Evolutionary conservation across 2,329 filamentous ascomycete genomes (phyloP).

Genomic region (Cryphonectria naterciae): DNA sequence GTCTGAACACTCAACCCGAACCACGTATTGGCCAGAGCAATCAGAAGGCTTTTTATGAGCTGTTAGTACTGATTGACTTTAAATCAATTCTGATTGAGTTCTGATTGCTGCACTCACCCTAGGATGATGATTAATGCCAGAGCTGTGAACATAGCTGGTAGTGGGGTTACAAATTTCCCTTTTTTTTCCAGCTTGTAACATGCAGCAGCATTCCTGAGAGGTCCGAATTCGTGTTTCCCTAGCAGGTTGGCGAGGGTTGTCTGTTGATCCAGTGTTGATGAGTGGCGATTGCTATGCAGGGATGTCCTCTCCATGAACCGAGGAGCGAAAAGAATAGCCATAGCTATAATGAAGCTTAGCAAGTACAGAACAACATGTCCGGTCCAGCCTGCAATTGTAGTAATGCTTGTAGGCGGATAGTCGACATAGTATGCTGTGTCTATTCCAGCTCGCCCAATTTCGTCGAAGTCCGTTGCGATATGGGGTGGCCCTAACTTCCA

Average conservation of each 20-base stretch:
- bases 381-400: conserved; percentile 1
- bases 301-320: background rate
- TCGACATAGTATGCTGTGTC: background rate
- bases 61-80: background rate
- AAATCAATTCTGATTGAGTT: background rate
- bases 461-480: background rate
- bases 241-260: background rate
- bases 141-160: background rate
- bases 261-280: background rate
- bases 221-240: background rate
- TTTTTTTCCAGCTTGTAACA: background rate
- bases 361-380: background rate
- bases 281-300: background rate
- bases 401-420: background rate
- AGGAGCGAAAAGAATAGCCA: background rate
- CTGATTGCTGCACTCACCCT: background rate
- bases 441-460: background rate
- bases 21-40: conserved; percentile 4
- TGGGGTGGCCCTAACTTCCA: background rate
- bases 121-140: background rate
- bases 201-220: background rate
- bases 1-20: conserved; percentile 8
- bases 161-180: background rate
- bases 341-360: conserved; percentile 4
- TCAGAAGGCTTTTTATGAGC: background rate